Evolutionary conservation across 306 rosid genomes (phyloP), one percentile per base, ranked within the genome.

Genomic region (Heteromeles arbutifolia): DNA sequence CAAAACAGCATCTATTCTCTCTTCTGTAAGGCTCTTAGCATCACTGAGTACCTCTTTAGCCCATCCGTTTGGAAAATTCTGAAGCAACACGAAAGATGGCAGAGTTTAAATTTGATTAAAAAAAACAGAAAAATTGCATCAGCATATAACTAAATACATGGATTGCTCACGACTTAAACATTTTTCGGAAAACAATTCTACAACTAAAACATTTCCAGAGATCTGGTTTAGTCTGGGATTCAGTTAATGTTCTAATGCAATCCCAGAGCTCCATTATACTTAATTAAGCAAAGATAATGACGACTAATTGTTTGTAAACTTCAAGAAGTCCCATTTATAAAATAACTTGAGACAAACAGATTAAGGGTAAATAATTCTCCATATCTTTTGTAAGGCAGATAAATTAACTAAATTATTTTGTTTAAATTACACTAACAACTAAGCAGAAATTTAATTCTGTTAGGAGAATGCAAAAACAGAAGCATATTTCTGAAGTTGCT

Each of bases 21-120:
- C 87, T 75, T 82, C 84, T 4, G 78, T 81, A 9, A 86, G 86
- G 75, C 34, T 89, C 52, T 81, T 79, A 62, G 34, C 76, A 79
- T 85, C 86, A 65, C 85, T 70, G 0, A 89, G 41, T 4, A 67
- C 67, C 69, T 69, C 72, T 69, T 81, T 83, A 18, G 79, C 77
- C 84, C 80, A 59, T 67, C 79, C 87, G 50, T 81, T 69, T 15
- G 80, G 67, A 21, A 86, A 41, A 25, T 8, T 6, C 92, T 88
- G 77, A 22, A 45, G n/a, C n/a, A 52, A 70, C 75, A 39, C 15
- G 13, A 21, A 48, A 6, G 32, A 48, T 1, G 19, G 48, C 56
- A 18, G 62, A 28, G 63, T 1, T 43, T 1, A 10, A 19, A 14
- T n/a, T 56, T 56, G 62, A 56, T 56, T n/a, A 0, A 3, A 52